Percentiles rank a stretch among this genome's conserved stretches.
Conservation (phyloP, 2,329 filamentous ascomycete species). For the Fusarium nodosum region DNA sequence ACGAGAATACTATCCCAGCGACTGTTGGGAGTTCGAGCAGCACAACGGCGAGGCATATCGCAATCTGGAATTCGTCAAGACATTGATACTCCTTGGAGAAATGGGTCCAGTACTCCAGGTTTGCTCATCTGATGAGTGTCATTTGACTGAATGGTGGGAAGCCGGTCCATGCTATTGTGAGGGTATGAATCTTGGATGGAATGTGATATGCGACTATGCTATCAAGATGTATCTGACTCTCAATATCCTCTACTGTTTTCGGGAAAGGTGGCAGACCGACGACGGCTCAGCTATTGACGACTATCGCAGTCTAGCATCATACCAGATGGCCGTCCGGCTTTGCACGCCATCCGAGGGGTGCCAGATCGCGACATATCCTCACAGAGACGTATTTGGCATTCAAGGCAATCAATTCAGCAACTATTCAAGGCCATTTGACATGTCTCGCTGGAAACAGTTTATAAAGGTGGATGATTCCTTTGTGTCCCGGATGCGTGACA, state of each 20-base stretch:
- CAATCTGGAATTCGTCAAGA: slow-evolving; percentile 20
- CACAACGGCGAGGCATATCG: slow-evolving; percentile 1
- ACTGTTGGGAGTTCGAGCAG: not conserved
- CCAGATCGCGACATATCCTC: slow-evolving; percentile 3
- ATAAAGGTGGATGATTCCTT: not conserved
- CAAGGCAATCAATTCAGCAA: not conserved
- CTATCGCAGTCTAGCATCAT: slow-evolving; percentile 5
- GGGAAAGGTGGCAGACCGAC: not conserved
- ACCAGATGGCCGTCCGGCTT: not conserved
- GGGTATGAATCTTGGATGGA: not conserved
- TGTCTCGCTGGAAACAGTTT: not conserved
- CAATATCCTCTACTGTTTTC: slow-evolving; percentile 16
- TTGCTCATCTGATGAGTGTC: not conserved
- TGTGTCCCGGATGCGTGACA: not conserved
- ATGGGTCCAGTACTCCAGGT: slow-evolving; percentile 10
- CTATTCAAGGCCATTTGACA: not conserved
- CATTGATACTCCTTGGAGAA: slow-evolving; percentile 9
- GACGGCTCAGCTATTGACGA: not conserved
- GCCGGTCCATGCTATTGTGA: not conserved
- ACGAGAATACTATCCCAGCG: not conserved
- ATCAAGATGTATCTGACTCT: slow-evolving; percentile 11
- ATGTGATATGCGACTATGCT: not conserved
- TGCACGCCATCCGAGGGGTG: not conserved
- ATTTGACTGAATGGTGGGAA: slow-evolving; percentile 6
- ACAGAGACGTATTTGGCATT: slow-evolving; percentile 17